Evolutionary conservation across 2,329 filamentous ascomycete genomes (phyloP).

Genomic region (Fusarium acutatum): DNA sequence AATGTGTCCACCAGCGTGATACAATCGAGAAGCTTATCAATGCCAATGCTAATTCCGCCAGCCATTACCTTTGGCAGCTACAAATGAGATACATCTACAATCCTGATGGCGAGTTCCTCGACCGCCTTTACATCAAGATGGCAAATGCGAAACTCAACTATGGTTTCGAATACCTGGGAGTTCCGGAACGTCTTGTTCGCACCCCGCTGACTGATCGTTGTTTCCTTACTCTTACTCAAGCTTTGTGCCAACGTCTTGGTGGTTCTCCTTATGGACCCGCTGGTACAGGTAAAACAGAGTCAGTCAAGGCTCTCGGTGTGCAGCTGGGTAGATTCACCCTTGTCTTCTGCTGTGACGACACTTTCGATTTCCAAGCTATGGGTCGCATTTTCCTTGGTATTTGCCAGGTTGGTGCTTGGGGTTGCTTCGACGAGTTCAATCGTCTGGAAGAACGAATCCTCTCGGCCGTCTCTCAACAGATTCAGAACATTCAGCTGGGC

Average conservation of each 20-base stretch:
- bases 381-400: conserved; percentile 99
- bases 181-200: conserved; percentile 93
- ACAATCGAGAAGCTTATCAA: conserved; percentile 86
- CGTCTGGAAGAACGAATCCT: conserved; percentile 97
- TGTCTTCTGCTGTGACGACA: conserved; percentile 99
- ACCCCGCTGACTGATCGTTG: conserved; percentile 98
- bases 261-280: conserved; percentile 97
- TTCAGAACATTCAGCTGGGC: conserved; percentile 98
- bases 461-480: conserved; percentile 97
- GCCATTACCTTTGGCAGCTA: conserved; percentile 90
- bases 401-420: conserved; percentile 98
- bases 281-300: conserved; percentile 98
- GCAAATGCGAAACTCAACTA: conserved; percentile 96
- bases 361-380: conserved; percentile 99
- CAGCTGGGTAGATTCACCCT: conserved; percentile 97
- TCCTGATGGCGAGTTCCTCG: conserved; percentile 79
- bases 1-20: conserved; percentile 97
- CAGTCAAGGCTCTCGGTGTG: conserved; percentile 95
- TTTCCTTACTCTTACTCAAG: conserved; percentile 97
- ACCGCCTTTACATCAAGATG: conserved; percentile 92
- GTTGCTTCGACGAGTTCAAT: conserved; percentile 99
- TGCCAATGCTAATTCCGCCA: conserved; percentile 75
- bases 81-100: conserved; percentile 97
- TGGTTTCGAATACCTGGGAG: conserved; percentile 97
- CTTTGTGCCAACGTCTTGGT: conserved; percentile 91